Evolutionary conservation across 306 rosid species (phyloP), one percentile per base, ranked within the genome.

Genomic region (Gleditsia sinensis): DNA sequence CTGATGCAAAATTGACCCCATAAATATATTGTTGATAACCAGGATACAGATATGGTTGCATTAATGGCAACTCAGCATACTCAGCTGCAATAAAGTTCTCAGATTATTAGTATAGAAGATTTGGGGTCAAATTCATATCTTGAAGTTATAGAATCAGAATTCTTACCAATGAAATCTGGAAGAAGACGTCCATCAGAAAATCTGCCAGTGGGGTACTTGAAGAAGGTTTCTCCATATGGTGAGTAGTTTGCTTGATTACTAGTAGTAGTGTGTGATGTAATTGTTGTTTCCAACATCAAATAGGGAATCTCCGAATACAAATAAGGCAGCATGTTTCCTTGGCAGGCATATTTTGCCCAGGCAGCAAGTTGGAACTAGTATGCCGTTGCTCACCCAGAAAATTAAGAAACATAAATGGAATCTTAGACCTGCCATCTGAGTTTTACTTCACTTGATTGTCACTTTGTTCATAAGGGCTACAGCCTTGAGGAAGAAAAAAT

Each of bases 1-100:
- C 87, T 30, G 94, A 88, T 25, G 97, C 92, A 76, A 91, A 87
- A 82, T 91, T 91, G 32, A 75, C 75, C 5, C 97, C 97, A 51
- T 76, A 39, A 0, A 62, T 48, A 46, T 81, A 88, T 2, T 3
- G 25, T 21, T 68, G 60, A 63, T 55, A 10, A 51, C 82, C 80
- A 6, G 87, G 90, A 56, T 85, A 73, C 16, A 89, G 79, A 66
- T 83, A 87, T 2, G 92, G 77, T 30, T 74, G 85, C 21, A 87
- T 77, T 25, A 82, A 37, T 6, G 88, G 89, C 69, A 88, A 48
- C 20, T 77, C 55, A 27, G 87, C 92, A 80, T 75, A 88, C 71
- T 88, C 85, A 66, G 90, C 92, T 91, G 86, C 75, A 83, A 64
- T 6, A 25, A n/a, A 34, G 6, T 46, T 9, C 3, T 10, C 9